Percentiles rank a stretch among this genome's conserved stretches.
Conservation (phyloP, 108 stramenopile genomes). For the Skeletonema potamos region DNA sequence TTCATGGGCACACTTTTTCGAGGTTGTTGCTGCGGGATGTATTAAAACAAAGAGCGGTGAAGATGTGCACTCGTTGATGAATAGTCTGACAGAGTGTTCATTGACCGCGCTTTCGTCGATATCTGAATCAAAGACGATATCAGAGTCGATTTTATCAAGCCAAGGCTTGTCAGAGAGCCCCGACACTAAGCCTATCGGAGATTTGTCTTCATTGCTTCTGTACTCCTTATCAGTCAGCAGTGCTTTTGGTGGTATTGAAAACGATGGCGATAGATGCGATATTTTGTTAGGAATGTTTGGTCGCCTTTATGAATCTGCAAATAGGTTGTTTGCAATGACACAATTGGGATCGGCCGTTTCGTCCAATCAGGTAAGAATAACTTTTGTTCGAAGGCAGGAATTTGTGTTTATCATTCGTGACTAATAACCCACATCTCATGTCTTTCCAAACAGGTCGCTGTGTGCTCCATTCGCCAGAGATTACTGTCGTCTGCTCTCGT, state of each 20-base stretch:
- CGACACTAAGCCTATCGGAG: slow-evolving; percentile 13
- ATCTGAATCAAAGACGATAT: slow-evolving; percentile 23
- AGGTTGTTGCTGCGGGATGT: slow-evolving; percentile 11
- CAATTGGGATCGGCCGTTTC: slow-evolving; percentile 6
- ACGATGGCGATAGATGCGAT: neutral
- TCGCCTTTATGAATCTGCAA: slow-evolving; percentile 22
- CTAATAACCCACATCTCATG: too few relatives aligned
- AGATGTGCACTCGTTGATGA: slow-evolving; percentile 11
- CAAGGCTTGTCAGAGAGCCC: slow-evolving; percentile 1
- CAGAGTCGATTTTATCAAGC: slow-evolving; percentile 22
- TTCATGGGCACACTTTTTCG: slow-evolving; percentile 30
- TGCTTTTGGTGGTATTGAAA: neutral
- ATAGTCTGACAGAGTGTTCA: slow-evolving; percentile 10
- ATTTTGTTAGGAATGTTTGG: slow-evolving; percentile 22
- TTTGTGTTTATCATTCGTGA: too few relatives aligned
- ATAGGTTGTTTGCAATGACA: slow-evolving; percentile 22
- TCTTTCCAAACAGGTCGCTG: slow-evolving; percentile 1
- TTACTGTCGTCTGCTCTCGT: slow-evolving; percentile 25
- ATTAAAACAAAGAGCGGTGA: slow-evolving; percentile 5
- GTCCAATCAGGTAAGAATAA: slow-evolving; percentile 17
- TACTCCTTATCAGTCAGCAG: slow-evolving; percentile 13
- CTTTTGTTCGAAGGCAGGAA: neutral
- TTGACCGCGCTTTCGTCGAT: slow-evolving; percentile 17
- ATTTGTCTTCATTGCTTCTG: slow-evolving; percentile 31
- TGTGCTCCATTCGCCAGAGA: slow-evolving; percentile 24